Conservation (phyloP, 495 filamentous ascomycete species). For the Xylaria sp. region DNA sequence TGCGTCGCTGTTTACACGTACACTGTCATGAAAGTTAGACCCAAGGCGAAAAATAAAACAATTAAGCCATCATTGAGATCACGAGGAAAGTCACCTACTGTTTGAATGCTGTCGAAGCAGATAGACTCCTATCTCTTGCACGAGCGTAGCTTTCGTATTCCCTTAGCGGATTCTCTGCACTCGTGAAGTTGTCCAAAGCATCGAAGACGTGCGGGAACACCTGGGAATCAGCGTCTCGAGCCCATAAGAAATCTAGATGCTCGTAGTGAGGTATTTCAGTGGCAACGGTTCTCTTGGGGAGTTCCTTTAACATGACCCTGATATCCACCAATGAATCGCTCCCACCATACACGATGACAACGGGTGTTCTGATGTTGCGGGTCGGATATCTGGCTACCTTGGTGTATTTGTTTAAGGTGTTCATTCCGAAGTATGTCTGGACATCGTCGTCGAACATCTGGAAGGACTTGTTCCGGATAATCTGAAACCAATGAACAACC, state of each 20-base stretch:
- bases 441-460: constrained; percentile 99
- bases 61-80: background rate
- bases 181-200: constrained; percentile 73
- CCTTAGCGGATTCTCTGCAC: constrained; percentile 56
- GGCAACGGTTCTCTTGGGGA: constrained; percentile 82
- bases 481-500: constrained; percentile 99
- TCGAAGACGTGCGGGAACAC: constrained; percentile 92
- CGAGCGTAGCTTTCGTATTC: constrained; percentile 56
- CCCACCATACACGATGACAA: constrained; percentile 91
- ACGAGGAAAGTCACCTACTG: constrained; percentile 33
- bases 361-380: constrained; percentile 93
- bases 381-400: constrained; percentile 97
- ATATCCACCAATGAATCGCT: constrained; percentile 97
- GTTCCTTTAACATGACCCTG: constrained; percentile 83
- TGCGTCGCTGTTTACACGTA: constrained; percentile 35
- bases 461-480: constrained; percentile 92
- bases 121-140: constrained; percentile 46
- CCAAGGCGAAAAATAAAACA: background rate
- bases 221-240: constrained; percentile 76
- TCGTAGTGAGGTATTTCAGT: constrained; percentile 90
- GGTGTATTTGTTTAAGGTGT: constrained; percentile 59
- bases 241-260: constrained; percentile 98
- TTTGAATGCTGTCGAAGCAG: constrained; percentile 36
- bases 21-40: constrained; percentile 22
- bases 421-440: constrained; percentile 56